These are phyloP conservation scores for Aspergillus wentii DNA, from an alignment of 495 filamentous ascomycete species.

Conservation along the genomic window DNA sequence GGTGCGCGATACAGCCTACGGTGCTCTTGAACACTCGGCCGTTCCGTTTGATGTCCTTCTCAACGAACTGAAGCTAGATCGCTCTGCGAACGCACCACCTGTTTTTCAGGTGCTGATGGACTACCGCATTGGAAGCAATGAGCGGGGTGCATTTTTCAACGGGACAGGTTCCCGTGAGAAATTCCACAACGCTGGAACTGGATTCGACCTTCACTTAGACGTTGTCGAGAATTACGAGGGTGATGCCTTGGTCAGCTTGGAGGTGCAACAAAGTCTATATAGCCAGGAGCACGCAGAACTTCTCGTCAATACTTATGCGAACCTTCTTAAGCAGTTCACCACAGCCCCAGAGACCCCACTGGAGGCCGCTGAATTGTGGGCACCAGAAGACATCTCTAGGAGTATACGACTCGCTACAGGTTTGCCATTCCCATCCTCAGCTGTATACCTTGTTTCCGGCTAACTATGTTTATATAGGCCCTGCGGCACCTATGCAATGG, in stretches of 20 bases:
- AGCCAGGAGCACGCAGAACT: slow-evolving; percentile 4
- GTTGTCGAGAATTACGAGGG: slow-evolving; percentile 17
- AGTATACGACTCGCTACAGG: background rate
- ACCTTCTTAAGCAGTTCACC: slow-evolving; percentile 13
- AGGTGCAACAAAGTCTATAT: slow-evolving; percentile 8
- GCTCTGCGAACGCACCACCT: slow-evolving; percentile 15
- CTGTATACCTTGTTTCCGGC: background rate
- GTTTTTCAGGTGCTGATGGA: slow-evolving; percentile 30
- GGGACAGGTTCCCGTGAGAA: slow-evolving; percentile 6
- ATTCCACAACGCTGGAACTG: slow-evolving; percentile 8
- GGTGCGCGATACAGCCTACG: background rate
- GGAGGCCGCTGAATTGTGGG: no score
- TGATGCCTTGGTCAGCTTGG: slow-evolving; percentile 1
- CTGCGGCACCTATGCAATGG: background rate
- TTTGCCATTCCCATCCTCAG: background rate
- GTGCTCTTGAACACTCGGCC: background rate
- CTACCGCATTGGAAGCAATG: slow-evolving; percentile 19
- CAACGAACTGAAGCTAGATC: slow-evolving; percentile 9
- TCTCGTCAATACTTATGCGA: slow-evolving; percentile 12
- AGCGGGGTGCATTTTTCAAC: slow-evolving; percentile 11
- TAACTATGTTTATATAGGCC: background rate
- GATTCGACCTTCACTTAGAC: slow-evolving; percentile 19
- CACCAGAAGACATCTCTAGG: no score
- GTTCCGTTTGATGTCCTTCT: slow-evolving; percentile 2
- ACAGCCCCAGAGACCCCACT: no score